Evolutionary conservation across 129 eudicot genomes (phyloP).

Genomic region (Pittosporum tobira): DNA sequence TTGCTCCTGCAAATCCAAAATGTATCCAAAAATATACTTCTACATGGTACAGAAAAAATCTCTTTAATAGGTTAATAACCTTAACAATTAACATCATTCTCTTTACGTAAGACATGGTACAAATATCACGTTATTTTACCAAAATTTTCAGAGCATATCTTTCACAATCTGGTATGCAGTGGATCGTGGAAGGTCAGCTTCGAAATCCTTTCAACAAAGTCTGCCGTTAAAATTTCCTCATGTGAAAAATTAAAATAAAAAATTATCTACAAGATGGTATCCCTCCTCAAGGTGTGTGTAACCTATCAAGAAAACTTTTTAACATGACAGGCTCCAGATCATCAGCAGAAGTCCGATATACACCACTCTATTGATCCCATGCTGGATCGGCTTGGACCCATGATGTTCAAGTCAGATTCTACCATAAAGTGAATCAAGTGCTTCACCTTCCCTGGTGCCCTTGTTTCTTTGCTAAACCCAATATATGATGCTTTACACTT

Average conservation of each 20-base stretch:
- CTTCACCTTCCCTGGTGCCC: not conserved
- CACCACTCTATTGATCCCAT: not conserved
- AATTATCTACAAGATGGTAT: not conserved
- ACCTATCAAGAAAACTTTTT: not conserved
- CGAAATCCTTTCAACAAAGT: not conserved
- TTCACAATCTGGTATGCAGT: not conserved
- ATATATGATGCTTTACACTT: slow-evolving; percentile 28
- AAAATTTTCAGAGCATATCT: not conserved
- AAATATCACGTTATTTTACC: not conserved
- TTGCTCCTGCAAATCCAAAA: too few species aligned
- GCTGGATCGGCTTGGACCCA: not conserved
- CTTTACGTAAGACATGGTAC: not conserved
- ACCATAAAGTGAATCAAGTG: not conserved
- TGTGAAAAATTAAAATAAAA: not conserved
- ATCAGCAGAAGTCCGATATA: not conserved
- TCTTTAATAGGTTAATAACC: too few species aligned
- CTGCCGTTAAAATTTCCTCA: not conserved
- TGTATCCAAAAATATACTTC: too few species aligned
- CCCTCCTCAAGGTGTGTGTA: not conserved
- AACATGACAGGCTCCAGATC: not conserved
- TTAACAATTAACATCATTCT: not conserved
- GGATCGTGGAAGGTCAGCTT: not conserved
- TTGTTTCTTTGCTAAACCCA: not conserved
- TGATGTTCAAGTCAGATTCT: not conserved
- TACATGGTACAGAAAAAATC: not conserved